Evolutionary conservation across 306 rosid species (phyloP).

Genomic region (Coriaria nepalensis): DNA sequence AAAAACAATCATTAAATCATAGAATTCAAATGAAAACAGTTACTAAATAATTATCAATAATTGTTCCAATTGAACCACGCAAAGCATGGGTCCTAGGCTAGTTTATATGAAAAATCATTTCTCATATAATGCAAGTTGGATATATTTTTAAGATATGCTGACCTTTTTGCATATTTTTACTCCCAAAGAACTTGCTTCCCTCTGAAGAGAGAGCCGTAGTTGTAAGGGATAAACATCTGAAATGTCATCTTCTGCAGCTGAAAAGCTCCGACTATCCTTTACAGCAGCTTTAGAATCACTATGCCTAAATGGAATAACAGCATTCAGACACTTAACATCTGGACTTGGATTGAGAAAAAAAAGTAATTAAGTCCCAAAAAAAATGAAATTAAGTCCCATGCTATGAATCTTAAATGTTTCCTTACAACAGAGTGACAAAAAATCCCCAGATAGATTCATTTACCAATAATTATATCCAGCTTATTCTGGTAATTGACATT

Average conservation of each 20-base stretch:
- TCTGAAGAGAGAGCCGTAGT: conserved; percentile 68
- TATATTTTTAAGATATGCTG: background rate
- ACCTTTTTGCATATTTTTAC: conserved; percentile 94
- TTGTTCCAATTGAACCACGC: no score
- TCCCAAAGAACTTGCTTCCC: conserved; percentile 63
- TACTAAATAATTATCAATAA: no score
- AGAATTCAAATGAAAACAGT: no score
- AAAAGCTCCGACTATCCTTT: conserved; percentile 58
- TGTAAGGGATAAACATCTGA: conserved; percentile 88
- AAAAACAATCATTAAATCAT: no score
- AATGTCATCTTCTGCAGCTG: conserved; percentile 63
- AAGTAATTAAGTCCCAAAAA: background rate
- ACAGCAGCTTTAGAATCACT: conserved; percentile 51
- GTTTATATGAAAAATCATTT: background rate
- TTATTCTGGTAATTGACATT: no score
- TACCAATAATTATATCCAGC: background rate
- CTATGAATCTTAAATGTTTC: background rate
- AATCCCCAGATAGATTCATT: background rate
- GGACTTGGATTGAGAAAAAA: background rate
- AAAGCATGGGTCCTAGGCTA: no score
- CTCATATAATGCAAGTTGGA: conserved; percentile 5
- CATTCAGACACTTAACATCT: background rate
- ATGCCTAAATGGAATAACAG: conserved; percentile 38
- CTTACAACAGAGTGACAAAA: background rate
- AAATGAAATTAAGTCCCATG: background rate